A percentile compares a stretch with the other conserved stretches of the same genome.
These are phyloP conservation scores for Neurospora africana DNA, from an alignment of 495 filamentous ascomycete genomes.

Conservation along the genomic window DNA sequence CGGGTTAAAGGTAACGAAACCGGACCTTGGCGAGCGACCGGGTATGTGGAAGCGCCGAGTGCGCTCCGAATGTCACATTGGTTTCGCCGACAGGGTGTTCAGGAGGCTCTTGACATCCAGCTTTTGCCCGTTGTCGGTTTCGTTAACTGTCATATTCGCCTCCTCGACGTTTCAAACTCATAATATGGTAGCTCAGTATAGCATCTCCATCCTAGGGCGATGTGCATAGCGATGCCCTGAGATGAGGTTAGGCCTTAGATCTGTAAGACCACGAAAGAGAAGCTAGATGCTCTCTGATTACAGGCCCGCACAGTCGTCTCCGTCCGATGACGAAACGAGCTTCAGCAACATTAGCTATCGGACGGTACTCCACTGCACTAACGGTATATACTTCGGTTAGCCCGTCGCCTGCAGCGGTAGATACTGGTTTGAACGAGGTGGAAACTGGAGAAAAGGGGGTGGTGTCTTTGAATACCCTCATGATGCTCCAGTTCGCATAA, in stretches of 20 bases:
- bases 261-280: background rate
- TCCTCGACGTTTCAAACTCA: background rate
- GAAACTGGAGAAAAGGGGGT: background rate
- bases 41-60: background rate
- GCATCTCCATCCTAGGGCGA: background rate
- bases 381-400: background rate
- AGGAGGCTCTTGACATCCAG: background rate
- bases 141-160: background rate
- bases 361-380: background rate
- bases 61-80: background rate
- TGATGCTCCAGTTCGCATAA: background rate
- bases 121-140: background rate
- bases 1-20: background rate
- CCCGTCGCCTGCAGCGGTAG: background rate
- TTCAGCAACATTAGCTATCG: background rate
- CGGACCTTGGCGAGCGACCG: background rate
- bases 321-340: background rate
- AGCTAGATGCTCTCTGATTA: background rate
- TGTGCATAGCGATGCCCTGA: background rate
- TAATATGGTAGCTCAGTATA: background rate
- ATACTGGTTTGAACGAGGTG: background rate
- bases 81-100: background rate
- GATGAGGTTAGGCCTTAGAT: background rate
- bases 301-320: background rate
- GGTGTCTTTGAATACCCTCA: background rate